Evolutionary conservation across 2,329 filamentous ascomycete species (phyloP).

Genomic region (Rutstroemia sp.): DNA sequence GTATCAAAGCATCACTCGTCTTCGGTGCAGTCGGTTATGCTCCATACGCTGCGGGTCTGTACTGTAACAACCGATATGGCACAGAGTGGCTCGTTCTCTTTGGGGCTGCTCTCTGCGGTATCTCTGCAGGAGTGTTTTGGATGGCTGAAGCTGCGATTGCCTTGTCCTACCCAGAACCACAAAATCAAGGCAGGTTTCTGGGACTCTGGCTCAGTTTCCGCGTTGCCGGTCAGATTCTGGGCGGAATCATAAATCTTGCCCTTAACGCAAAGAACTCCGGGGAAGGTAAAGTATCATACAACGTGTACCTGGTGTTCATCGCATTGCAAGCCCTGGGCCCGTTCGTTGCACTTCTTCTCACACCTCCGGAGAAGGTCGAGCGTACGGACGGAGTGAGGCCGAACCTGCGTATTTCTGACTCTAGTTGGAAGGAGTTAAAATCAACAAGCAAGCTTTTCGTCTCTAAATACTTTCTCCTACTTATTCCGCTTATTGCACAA

Average conservation of each 20-base stretch:
- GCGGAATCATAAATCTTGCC: constrained; percentile 64
- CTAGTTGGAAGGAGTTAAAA: constrained; percentile 52
- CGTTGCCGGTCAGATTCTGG: constrained; percentile 59
- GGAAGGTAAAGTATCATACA: constrained; percentile 60
- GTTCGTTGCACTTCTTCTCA: constrained; percentile 57
- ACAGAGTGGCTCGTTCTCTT: constrained; percentile 62
- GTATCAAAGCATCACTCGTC: constrained; percentile 64
- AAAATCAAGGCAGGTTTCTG: constrained; percentile 56
- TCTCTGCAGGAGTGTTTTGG: constrained; percentile 63
- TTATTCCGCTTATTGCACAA: constrained; percentile 62
- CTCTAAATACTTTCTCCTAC: constrained; percentile 53
- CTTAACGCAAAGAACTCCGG: constrained; percentile 50
- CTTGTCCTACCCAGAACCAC: constrained; percentile 63
- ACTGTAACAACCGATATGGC: constrained; percentile 64
- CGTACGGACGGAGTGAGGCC: constrained; percentile 58
- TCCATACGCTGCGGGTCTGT: constrained; percentile 63
- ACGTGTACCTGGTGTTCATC: constrained; percentile 64
- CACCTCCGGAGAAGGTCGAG: constrained; percentile 52
- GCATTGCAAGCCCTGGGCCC: constrained; percentile 60
- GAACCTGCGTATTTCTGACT: constrained; percentile 47
- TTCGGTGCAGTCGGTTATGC: constrained; percentile 67
- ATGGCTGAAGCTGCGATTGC: constrained; percentile 68
- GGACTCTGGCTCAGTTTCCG: constrained; percentile 59
- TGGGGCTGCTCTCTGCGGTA: constrained; percentile 31
- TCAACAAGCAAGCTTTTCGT: constrained; percentile 52